phyloP scores from a whole-genome alignment of 768 basidiomycete genomes.

The Crassisporium funariophilum region DNA sequence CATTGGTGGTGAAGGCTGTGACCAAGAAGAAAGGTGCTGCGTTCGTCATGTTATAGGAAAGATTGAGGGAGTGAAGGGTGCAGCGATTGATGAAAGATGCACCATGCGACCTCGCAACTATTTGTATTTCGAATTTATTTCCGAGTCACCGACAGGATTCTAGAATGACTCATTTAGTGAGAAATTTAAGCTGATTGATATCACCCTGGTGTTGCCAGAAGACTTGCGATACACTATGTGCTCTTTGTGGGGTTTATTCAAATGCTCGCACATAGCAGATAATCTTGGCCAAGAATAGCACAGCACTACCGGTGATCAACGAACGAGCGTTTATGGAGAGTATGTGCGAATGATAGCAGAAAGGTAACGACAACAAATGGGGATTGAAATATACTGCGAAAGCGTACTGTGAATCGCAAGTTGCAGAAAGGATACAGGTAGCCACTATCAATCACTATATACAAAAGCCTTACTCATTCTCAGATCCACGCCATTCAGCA shows the following conservation, averaged over 20 bases:
- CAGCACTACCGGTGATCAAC: background rate
- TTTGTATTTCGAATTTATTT: too few relatives aligned
- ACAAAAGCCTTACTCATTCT: slow-evolving; percentile 22
- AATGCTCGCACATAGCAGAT: too few relatives aligned
- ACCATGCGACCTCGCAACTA: too few relatives aligned
- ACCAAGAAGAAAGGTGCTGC: slow-evolving; percentile 37
- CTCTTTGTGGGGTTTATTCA: too few relatives aligned
- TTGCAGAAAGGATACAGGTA: background rate
- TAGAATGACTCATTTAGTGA: too few relatives aligned
- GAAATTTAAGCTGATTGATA: too few relatives aligned
- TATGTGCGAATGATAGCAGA: background rate
- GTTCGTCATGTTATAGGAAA: slow-evolving; percentile 24
- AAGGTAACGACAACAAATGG: background rate
- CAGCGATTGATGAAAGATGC: slow-evolving; percentile 9
- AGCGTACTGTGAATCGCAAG: background rate
- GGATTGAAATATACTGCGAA: background rate
- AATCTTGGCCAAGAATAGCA: too few relatives aligned
- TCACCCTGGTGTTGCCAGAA: too few relatives aligned
- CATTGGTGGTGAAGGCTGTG: slow-evolving; percentile 45
- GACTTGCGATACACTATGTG: too few relatives aligned
- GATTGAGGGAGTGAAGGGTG: slow-evolving; percentile 25
- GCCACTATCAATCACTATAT: background rate
- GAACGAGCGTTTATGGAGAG: background rate
- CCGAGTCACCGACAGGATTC: too few relatives aligned
- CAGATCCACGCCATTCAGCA: slow-evolving; percentile 62